Percentiles rank a stretch among this genome's conserved stretches.
phyloP scores from a whole-genome alignment of 2,329 filamentous ascomycete species.

The Alternaria ventricosa region DNA sequence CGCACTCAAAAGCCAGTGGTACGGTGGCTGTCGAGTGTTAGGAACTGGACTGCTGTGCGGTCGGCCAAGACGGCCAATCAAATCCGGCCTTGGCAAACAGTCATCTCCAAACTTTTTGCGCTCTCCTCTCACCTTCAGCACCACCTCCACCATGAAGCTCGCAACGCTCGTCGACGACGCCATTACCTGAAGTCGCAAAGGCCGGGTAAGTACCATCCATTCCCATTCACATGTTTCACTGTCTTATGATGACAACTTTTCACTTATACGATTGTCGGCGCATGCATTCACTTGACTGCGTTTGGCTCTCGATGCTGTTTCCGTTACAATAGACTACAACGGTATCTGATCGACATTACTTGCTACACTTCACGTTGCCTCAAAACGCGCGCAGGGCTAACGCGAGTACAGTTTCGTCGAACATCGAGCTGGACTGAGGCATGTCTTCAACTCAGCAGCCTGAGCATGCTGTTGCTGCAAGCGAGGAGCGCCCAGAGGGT shows the following conservation, averaged over 20 bases:
- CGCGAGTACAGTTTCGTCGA: slow-evolving; percentile 14
- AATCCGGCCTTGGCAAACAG: slow-evolving; percentile 12
- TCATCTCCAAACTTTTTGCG: slow-evolving; percentile 10
- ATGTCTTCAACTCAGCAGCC: slow-evolving; percentile 22
- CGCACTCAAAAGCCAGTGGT: background rate
- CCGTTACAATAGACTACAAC: slow-evolving; percentile 49
- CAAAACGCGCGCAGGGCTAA: slow-evolving; percentile 10
- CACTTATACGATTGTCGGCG: slow-evolving; percentile 32
- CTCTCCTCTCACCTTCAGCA: slow-evolving; percentile 6
- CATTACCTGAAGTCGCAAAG: slow-evolving; percentile 15
- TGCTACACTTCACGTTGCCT: background rate
- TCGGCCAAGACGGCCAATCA: slow-evolving; percentile 7
- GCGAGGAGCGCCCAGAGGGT: slow-evolving; percentile 10
- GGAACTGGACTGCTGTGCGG: background rate
- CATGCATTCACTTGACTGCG: slow-evolving; percentile 44
- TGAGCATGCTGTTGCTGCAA: slow-evolving; percentile 13
- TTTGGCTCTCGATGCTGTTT: slow-evolving; percentile 40
- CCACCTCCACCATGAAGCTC: slow-evolving; percentile 15
- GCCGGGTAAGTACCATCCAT: slow-evolving; percentile 12
- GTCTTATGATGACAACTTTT: slow-evolving; percentile 36
- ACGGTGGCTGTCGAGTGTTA: background rate
- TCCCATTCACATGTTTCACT: background rate
- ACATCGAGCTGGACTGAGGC: slow-evolving; percentile 7
- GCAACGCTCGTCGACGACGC: slow-evolving; percentile 12
- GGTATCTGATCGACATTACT: slow-evolving; percentile 42